These are phyloP conservation scores for Eleusine coracana DNA, from an alignment of 176 grass and related monocot genomes.

Conservation along the genomic window DNA sequence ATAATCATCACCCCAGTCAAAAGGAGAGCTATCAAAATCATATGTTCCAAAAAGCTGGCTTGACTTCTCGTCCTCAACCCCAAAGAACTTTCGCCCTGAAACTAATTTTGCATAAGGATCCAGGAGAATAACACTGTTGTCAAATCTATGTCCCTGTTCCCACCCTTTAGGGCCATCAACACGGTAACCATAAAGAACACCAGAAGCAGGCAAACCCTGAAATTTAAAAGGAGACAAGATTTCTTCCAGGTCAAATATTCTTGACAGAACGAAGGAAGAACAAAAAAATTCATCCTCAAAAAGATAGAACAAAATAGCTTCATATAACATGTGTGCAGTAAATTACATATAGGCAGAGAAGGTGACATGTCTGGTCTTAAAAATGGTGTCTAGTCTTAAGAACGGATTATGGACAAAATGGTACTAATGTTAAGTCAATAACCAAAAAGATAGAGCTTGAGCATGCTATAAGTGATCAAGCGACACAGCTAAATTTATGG, in stretches of 20 bases:
- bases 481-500: slow-evolving; percentile 4
- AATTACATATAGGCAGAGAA: slow-evolving; percentile 36
- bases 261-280: background rate
- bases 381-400: background rate
- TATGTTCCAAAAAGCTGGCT: slow-evolving; percentile 71
- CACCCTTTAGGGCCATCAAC: slow-evolving; percentile 76
- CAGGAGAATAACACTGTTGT: slow-evolving; percentile 76
- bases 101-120: slow-evolving; percentile 98
- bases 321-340: background rate
- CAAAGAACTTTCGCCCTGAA: slow-evolving; percentile 77
- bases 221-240: slow-evolving; percentile 27
- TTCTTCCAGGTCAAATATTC: slow-evolving; percentile 19
- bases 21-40: slow-evolving; percentile 78
- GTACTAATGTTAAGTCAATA: background rate
- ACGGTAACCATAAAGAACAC: slow-evolving; percentile 86
- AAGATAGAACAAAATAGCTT: background rate
- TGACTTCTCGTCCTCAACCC: slow-evolving; percentile 50
- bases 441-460: slow-evolving; percentile 25
- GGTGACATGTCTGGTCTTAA: background rate
- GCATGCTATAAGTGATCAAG: slow-evolving; percentile 28
- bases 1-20: slow-evolving; percentile 93
- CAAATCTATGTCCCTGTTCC: slow-evolving; percentile 85
- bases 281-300: background rate
- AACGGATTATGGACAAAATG: background rate
- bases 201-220: slow-evolving; percentile 80